Evolutionary conservation across 805 yeast species (phyloP).

Genomic region (Candida piceae): DNA sequence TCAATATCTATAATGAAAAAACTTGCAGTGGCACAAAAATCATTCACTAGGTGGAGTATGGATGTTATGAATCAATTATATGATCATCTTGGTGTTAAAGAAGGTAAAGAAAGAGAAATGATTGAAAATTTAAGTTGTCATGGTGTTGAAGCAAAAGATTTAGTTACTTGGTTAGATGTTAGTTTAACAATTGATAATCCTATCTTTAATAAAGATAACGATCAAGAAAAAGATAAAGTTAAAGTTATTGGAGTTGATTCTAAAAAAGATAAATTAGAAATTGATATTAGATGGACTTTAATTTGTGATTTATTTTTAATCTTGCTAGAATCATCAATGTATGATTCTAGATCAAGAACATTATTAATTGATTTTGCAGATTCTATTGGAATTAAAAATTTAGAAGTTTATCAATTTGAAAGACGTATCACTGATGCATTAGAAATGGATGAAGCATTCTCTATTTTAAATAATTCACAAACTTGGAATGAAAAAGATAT

Average conservation of each 20-base stretch:
- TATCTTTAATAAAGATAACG: constrained; percentile 25
- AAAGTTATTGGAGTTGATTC: constrained; percentile 23
- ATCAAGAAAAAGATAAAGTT: constrained; percentile 9
- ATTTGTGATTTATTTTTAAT: constrained; percentile 85
- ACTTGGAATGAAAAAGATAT: constrained; percentile 69
- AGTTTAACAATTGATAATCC: constrained; percentile 47
- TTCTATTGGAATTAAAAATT: constrained; percentile 47
- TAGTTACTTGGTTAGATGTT: constrained; percentile 52
- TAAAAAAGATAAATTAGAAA: constrained; percentile 38
- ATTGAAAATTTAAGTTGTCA: constrained; percentile 81
- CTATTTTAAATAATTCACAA: constrained; percentile 36
- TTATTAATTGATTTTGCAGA: constrained; percentile 66
- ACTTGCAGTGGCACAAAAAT: constrained; percentile 64
- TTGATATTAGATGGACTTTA: constrained; percentile 90
- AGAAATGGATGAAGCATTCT: constrained; percentile 61
- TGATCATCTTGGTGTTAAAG: constrained; percentile 69
- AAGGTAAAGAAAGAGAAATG: constrained; percentile 74
- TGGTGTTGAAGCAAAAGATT: constrained; percentile 71
- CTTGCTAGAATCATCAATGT: constrained; percentile 74
- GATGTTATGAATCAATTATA: constrained; percentile 66
- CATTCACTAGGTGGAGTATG: constrained; percentile 81
- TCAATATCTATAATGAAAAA: constrained; percentile 51
- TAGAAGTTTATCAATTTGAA: constrained; percentile 86
- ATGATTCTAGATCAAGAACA: constrained; percentile 85
- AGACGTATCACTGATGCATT: constrained; percentile 84